These are phyloP conservation scores for Orbilia brochopaga DNA, from an alignment of 2,329 filamentous ascomycete species.

Conservation along the genomic window DNA sequence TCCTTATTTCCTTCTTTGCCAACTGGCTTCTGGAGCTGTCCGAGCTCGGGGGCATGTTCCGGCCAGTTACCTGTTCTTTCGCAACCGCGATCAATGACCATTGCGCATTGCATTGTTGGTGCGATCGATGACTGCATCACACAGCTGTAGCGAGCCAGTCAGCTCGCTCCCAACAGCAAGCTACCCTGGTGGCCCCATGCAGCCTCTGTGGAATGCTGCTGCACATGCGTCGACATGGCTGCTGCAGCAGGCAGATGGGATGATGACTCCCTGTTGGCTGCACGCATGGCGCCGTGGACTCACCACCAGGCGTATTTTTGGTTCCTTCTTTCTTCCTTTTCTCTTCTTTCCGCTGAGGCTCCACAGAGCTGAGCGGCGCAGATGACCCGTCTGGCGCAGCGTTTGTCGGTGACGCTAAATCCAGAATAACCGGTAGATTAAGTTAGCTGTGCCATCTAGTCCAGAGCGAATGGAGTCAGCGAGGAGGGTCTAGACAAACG, in stretches of 20 bases:
- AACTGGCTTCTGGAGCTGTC: neutral
- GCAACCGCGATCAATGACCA: neutral
- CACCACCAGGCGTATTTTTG: constrained; percentile 46
- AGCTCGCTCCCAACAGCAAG: neutral
- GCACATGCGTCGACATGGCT: constrained; percentile 20
- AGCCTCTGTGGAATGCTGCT: constrained; percentile 37
- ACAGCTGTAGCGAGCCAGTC: constrained; percentile 29
- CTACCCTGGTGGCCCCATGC: constrained; percentile 16
- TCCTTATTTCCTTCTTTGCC: neutral
- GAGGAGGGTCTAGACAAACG: neutral
- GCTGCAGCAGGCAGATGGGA: constrained; percentile 16
- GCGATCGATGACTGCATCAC: constrained; percentile 46
- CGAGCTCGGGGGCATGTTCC: too few species aligned
- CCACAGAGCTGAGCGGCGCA: constrained; percentile 20
- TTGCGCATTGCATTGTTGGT: neutral
- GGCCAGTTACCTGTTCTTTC: neutral
- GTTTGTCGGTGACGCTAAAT: constrained; percentile 14
- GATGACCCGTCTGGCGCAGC: constrained; percentile 31
- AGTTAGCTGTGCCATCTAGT: neutral
- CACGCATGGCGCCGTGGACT: constrained; percentile 16
- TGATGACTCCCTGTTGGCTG: constrained; percentile 47
- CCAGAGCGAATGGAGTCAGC: neutral
- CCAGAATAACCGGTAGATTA: neutral
- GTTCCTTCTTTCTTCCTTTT: constrained; percentile 1
- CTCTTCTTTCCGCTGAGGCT: neutral